These are phyloP conservation scores for Colletotrichum sp. DNA, from an alignment of 2,329 filamentous ascomycete species.

Conservation along the genomic window DNA sequence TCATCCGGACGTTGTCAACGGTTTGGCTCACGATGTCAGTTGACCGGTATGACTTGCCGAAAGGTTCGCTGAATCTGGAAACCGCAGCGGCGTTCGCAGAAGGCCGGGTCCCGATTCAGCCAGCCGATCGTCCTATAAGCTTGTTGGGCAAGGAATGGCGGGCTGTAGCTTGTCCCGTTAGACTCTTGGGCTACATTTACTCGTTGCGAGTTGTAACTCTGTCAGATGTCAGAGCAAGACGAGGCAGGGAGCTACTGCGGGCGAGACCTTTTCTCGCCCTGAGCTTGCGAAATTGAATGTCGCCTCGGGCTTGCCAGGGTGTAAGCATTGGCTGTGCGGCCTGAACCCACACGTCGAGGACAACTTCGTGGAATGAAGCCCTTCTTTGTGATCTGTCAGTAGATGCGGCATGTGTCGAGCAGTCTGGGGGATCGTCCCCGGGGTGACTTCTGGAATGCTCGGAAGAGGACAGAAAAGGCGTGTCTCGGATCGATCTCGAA, in stretches of 20 bases:
- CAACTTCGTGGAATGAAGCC: not conserved
- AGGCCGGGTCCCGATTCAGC: not conserved
- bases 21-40: not conserved
- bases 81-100: not conserved
- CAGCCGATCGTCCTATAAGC: not conserved
- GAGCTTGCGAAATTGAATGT: not conserved
- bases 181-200: slow-evolving; percentile 6
- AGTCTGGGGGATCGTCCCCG: not conserved
- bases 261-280: slow-evolving; percentile 4
- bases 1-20: not conserved
- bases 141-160: not conserved
- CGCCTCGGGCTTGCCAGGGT: not conserved
- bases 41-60: not conserved
- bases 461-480: not conserved
- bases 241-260: not conserved
- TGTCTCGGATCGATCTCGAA: not conserved
- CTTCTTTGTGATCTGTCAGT: too few species aligned
- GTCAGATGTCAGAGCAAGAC: slow-evolving; percentile 8
- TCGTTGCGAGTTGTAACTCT: slow-evolving; percentile 7
- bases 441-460: not conserved
- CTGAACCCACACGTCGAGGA: not conserved
- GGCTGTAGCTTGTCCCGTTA: not conserved
- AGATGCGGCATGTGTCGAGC: not conserved
- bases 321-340: not conserved
- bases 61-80: not conserved